These are phyloP conservation scores for Parietaria judaica DNA, from an alignment of 306 rosid genomes.

Conservation along the genomic window DNA sequence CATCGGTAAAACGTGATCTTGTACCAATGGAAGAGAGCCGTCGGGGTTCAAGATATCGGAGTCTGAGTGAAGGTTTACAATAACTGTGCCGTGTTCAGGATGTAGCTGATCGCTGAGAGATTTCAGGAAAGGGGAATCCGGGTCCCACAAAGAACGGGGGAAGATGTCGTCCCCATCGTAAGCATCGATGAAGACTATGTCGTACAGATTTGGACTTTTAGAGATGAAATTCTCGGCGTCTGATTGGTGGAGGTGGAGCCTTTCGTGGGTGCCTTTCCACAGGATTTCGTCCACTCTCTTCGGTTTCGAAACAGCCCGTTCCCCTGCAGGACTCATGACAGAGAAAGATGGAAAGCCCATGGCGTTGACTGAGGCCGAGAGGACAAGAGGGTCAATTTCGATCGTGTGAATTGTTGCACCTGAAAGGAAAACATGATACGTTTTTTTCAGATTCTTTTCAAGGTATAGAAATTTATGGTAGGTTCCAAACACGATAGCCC, in stretches of 20 bases:
- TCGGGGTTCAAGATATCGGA: constrained; percentile 37
- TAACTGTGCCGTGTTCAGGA: constrained; percentile 81
- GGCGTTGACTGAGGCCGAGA: constrained; percentile 76
- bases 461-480: not conserved
- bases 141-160: constrained; percentile 72
- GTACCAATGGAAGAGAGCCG: constrained; percentile 44
- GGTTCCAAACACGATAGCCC: not conserved
- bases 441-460: not conserved
- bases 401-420: constrained; percentile 70
- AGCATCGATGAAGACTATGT: constrained; percentile 81
- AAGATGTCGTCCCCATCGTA: constrained; percentile 85
- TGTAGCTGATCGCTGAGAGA: constrained; percentile 59
- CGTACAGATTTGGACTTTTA: constrained; percentile 40
- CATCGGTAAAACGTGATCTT: constrained; percentile 50
- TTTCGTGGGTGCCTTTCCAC: constrained; percentile 87
- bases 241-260: constrained; percentile 62
- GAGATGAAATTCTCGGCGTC: constrained; percentile 73
- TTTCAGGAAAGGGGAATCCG: constrained; percentile 52
- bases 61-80: constrained; percentile 95
- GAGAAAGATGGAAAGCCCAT: constrained; percentile 94
- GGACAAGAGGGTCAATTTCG: constrained; percentile 87
- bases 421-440: constrained; percentile 22
- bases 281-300: constrained; percentile 39
- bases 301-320: constrained; percentile 37
- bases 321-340: constrained; percentile 49